Percentiles rank a stretch among this genome's conserved stretches.
phyloP scores from a whole-genome alignment of 495 filamentous ascomycete genomes.

The Penicillium bialowiezense region DNA sequence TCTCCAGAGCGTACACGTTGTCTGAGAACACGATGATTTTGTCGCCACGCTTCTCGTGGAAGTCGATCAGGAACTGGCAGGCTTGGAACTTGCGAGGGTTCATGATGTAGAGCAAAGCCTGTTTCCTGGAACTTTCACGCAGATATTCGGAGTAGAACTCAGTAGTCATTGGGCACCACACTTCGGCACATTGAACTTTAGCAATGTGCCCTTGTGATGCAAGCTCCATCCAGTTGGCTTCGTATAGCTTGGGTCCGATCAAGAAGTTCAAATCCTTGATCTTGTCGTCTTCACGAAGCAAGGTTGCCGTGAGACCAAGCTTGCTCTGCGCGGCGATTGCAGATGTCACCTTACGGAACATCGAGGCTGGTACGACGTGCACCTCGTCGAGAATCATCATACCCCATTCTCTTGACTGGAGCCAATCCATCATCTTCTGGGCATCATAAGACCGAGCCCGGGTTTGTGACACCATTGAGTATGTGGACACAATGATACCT shows the following conservation, averaged over 20 bases:
- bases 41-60: slow-evolving; percentile 93
- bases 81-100: slow-evolving; percentile 97
- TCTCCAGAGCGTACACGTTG: slow-evolving; percentile 90
- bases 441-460: slow-evolving; percentile 84
- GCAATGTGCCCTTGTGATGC: slow-evolving; percentile 97
- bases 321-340: slow-evolving; percentile 92
- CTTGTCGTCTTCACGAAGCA: slow-evolving; percentile 96
- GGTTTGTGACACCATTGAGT: slow-evolving; percentile 95
- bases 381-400: slow-evolving; percentile 98
- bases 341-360: slow-evolving; percentile 91
- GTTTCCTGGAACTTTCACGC: slow-evolving; percentile 63
- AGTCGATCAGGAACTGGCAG: slow-evolving; percentile 95
- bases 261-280: slow-evolving; percentile 96
- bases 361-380: slow-evolving; percentile 93
- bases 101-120: slow-evolving; percentile 86
- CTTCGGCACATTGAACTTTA: slow-evolving; percentile 95
- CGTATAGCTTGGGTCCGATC: slow-evolving; percentile 96
- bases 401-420: slow-evolving; percentile 91
- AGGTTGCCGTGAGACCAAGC: slow-evolving; percentile 90
- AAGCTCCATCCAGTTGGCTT: slow-evolving; percentile 99
- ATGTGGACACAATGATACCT: slow-evolving; percentile 95
- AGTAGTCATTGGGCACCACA: slow-evolving; percentile 99
- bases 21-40: slow-evolving; percentile 99
- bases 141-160: slow-evolving; percentile 98
- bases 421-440: slow-evolving; percentile 97